Conservation (phyloP, 1,284 basidiomycete species). For the Cryptococcus sp. region DNA sequence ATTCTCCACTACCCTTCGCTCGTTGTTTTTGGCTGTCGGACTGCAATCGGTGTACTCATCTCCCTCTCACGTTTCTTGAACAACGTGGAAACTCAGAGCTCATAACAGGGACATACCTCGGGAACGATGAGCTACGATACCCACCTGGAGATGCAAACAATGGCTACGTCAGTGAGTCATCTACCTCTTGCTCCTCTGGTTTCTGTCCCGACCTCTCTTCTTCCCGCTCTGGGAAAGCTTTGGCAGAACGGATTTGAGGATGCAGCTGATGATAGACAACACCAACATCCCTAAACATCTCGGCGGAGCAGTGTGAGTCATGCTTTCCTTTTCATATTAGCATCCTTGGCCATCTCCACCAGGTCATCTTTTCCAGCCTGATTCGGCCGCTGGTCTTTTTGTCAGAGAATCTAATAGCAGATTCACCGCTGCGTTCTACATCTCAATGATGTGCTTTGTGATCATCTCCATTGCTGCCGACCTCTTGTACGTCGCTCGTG, state of each 20-base stretch:
- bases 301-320: conserved; percentile 30
- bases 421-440: conserved; percentile 24
- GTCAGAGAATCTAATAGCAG: conserved; percentile 9
- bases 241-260: too few relatives aligned
- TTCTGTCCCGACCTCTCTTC: too few relatives aligned
- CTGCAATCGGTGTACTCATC: too few relatives aligned
- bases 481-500: conserved; percentile 20
- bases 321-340: neutral
- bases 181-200: neutral
- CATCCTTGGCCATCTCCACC: too few relatives aligned
- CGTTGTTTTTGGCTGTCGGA: too few relatives aligned
- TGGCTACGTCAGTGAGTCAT: conserved; percentile 28
- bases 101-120: conserved; percentile 21
- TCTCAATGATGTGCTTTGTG: conserved; percentile 25
- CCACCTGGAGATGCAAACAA: conserved; percentile 12
- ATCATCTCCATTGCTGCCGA: conserved; percentile 22
- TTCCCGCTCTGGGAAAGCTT: too few relatives aligned
- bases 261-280: conserved; percentile 12
- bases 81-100: too few relatives aligned
- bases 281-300: conserved; percentile 40
- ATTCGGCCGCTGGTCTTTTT: too few relatives aligned
- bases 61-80: too few relatives aligned
- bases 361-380: too few relatives aligned
- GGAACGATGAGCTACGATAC: conserved; percentile 18
- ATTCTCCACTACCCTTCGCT: too few relatives aligned